Percentiles rank a stretch among this genome's conserved stretches.
Evolutionary conservation across 2,329 filamentous ascomycete genomes (phyloP).

Genomic region (Trichoderma sp.): DNA sequence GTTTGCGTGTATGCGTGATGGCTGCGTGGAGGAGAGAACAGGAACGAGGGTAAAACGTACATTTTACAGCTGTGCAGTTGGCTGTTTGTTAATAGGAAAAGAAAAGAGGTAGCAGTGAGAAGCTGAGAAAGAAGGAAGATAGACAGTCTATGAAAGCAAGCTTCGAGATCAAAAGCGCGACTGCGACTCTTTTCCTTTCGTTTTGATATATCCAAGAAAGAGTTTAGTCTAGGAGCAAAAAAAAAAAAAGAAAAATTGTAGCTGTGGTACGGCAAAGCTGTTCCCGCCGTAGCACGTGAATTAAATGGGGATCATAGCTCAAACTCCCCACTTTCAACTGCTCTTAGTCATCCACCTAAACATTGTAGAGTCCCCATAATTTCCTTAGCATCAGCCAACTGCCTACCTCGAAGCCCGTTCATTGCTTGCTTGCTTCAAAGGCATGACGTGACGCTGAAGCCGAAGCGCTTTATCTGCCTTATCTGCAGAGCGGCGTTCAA

Average conservation of each 20-base stretch:
- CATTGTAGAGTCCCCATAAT: neutral
- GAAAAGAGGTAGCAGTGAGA: neutral
- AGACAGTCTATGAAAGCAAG: neutral
- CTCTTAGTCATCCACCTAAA: neutral
- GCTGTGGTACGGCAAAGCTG: slow-evolving; percentile 9
- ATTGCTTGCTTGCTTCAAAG: neutral
- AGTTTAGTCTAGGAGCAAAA: neutral
- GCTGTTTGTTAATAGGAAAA: neutral
- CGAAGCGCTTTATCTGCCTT: slow-evolving; percentile 4
- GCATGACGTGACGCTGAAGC: slow-evolving; percentile 19
- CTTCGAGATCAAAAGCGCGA: neutral
- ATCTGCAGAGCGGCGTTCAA: neutral
- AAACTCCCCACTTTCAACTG: neutral
- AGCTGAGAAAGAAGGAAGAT: neutral
- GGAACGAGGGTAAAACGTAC: neutral
- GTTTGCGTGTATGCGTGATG: neutral
- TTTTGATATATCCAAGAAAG: neutral
- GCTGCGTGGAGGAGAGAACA: neutral
- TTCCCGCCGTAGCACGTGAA: slow-evolving; percentile 15
- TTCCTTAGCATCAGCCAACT: neutral
- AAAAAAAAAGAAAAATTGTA: slow-evolving; percentile 18
- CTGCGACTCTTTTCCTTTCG: neutral
- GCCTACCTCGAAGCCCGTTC: neutral
- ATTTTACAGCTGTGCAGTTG: slow-evolving; percentile 11
- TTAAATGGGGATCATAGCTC: neutral